Conservation (phyloP, 371 early-diverging fungal genomes). For the Syncephalastrum racemosum region DNA sequence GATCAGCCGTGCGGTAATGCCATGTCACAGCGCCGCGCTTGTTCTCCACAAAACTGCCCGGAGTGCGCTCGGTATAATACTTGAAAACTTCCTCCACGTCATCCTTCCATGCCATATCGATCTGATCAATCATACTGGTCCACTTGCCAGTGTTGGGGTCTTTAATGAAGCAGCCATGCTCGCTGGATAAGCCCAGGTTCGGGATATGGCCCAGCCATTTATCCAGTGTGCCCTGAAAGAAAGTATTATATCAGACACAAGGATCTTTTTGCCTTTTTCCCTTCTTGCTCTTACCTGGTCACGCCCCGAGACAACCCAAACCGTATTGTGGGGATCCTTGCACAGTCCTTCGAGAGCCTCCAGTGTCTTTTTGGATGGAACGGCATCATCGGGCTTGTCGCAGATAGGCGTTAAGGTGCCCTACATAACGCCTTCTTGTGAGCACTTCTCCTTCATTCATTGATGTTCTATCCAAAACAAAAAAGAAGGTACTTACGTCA, state of each 20-base stretch:
- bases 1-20: conserved; percentile 91
- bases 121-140: conserved; percentile 78
- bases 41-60: conserved; percentile 82
- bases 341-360: conserved; percentile 59
- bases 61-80: conserved; percentile 91
- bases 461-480: conserved; percentile 4
- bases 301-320: conserved; percentile 93
- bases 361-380: conserved; percentile 64
- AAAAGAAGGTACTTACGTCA: conserved; percentile 54
- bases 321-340: conserved; percentile 74
- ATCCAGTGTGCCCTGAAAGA: conserved; percentile 82
- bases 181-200: conserved; percentile 86
- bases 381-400: conserved; percentile 67
- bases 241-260: too few species aligned
- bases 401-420: conserved; percentile 83
- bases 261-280: too few species aligned
- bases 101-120: conserved; percentile 88
- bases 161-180: conserved; percentile 92
- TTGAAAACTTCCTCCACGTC: conserved; percentile 87
- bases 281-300: conserved; percentile 69
- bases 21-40: conserved; percentile 84
- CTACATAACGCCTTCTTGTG: conserved; percentile 45
- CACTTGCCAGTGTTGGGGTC: conserved; percentile 78
- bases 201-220: conserved; percentile 74
- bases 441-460: too few species aligned